phyloP scores from a whole-genome alignment of 2,329 filamentous ascomycete genomes.

The Diaporthe australafricana region DNA sequence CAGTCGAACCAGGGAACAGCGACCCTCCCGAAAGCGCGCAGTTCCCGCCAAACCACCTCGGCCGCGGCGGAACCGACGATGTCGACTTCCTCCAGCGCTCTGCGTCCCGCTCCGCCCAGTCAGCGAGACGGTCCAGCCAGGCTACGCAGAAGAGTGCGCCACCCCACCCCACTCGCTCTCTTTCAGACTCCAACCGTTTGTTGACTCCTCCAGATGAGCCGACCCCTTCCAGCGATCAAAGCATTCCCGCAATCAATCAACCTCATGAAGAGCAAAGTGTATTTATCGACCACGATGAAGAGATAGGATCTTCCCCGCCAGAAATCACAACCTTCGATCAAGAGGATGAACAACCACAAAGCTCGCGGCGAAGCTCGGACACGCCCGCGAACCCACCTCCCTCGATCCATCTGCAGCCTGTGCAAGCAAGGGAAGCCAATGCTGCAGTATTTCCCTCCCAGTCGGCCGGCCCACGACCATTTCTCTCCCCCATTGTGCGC shows the following conservation, averaged over 20 bases:
- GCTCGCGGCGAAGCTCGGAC: constrained; percentile 39
- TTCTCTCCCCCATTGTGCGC: constrained; percentile 68
- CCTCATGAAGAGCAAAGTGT: constrained; percentile 13
- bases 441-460: constrained; percentile 42
- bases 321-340: constrained; percentile 33
- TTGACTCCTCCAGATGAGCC: constrained; percentile 65
- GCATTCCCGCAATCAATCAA: constrained; percentile 12
- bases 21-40: not conserved
- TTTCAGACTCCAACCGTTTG: constrained; percentile 56
- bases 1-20: not conserved
- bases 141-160: constrained; percentile 38
- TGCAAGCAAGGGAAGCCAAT: constrained; percentile 25
- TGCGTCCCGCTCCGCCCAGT: constrained; percentile 30
- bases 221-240: constrained; percentile 47
- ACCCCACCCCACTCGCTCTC: constrained; percentile 47
- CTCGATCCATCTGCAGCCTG: constrained; percentile 27
- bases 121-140: constrained; percentile 38
- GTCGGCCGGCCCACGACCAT: constrained; percentile 52
- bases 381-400: constrained; percentile 30
- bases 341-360: constrained; percentile 17
- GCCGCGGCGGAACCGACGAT: constrained; percentile 11
- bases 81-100: constrained; percentile 27
- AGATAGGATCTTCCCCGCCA: constrained; percentile 37
- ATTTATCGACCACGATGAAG: constrained; percentile 1
- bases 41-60: constrained; percentile 2